Base-by-base conservation (phyloP, 441 rosid species). In the Adansonia gregorii region DNA sequence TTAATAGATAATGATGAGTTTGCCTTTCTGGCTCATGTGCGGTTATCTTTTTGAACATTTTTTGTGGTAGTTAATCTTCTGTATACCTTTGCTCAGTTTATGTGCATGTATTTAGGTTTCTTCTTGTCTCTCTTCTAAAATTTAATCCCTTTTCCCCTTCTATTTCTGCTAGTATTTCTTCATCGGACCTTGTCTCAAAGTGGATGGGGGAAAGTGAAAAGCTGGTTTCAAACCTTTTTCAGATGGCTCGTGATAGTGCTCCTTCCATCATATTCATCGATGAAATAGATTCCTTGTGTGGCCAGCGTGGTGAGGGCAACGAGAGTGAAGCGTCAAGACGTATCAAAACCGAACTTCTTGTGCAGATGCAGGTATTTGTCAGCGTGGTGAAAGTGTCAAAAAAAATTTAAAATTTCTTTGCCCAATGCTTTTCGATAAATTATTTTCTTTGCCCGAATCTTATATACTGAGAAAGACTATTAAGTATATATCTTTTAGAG, bases 141-240 rank as follows among this genome's bases (percentile, higher is more conserved):
- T 73, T 72, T 60, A 48, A 69, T 55, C 60, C 58, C 7, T 77
- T 77, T 79, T 61, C 52, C 43, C 64, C 77, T 56, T 84, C 60
- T 67, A 76, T 80, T 70, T 77, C 71, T 19, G 70, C 70, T 72
- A 95, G 99, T 80, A 87, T 95, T 63, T 95, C 99, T 74, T 95
- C 99, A 14, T 95, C 99, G 12, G 99, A 95, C 85, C 91, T 95
- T 68, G 99, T 95, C 59, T 95, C 99, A 67, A 95, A 95, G 87
- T 95, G 99, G 99, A 95, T 95, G 99, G 99, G 99, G 65, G 99
- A 95, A 84, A 95, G 99, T 83, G 99, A 95, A 80, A 95, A 95
- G 90, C 88, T 95, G 58, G 99, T 95, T 52, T 90, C 99, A 65
- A 95, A 91, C 85, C 98, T 95, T 82, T 95, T 95, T 66, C 89